Base-by-base conservation (phyloP, 2,329 filamentous ascomycete species). In the Corinectria fuckeliana region DNA sequence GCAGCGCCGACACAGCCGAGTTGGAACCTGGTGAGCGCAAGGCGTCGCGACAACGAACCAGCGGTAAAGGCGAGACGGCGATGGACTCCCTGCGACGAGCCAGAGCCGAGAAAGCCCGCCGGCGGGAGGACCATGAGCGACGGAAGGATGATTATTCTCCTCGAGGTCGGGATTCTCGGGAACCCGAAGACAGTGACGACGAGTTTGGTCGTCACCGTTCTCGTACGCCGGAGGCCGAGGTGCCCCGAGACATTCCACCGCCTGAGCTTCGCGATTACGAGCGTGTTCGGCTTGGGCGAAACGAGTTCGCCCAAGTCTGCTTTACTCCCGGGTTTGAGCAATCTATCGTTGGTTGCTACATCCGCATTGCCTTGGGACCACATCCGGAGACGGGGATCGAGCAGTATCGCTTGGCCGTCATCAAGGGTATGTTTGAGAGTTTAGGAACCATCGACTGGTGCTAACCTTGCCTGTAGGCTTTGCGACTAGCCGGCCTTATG, bases 261-360 rank as follows among this genome's bases (percentile, higher is more conserved):
- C 87, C 91, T 2, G 87, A 90, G 32, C 80, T 97, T 18, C 84
- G 84, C n/a, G 92, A 98, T 74, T 88, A 94, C 65, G 91, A 98
- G 72, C 87, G 91, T 50, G 87, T 94, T 52, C 88, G 92, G 57
- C 85, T 99, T 58, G 92, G 93, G 49, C 87, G 95, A 62, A 90
- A 86, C 66, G 91, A 93, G 71, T 97, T 99, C 74, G 90, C 91
- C 6, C 88, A 94, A 71, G 90, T 97, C 55, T 97, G 93, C 82
- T 97, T 96, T 79, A 94, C 93, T 68, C 95, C 95, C 10, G 89
- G 89, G 4, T 97, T 99, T 67, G 91, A 96, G 56, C 80, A 90
- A 8, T 85, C 90, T 26, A 91, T 97, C 69, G 87, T 82, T 14
- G 92, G 92, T 50, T 96, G 93, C 75, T 99, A 91, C 74, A 89